These are phyloP conservation scores for Pharnaceum exiguum DNA, from an alignment of 148 eudicot species.

Conservation along the genomic window DNA sequence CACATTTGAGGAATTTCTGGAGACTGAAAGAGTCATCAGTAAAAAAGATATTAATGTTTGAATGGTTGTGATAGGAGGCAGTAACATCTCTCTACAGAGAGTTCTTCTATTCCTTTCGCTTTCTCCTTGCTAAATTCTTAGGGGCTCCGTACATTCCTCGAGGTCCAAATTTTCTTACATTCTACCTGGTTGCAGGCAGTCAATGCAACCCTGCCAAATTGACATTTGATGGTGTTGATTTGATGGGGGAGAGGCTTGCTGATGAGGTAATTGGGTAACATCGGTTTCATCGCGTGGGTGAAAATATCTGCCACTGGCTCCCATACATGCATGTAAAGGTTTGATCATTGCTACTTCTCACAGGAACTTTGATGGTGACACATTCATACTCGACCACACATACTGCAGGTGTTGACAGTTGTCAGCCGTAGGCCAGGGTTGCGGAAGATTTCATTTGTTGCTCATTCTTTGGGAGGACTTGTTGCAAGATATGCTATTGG, in stretches of 20 bases:
- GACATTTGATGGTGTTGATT: conserved; percentile 93
- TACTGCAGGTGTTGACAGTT: conserved; percentile 66
- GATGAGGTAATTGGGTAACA: conserved; percentile 66
- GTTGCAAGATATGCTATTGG: conserved; percentile 89
- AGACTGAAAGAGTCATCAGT: too few species aligned
- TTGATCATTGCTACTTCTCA: conserved; percentile 16
- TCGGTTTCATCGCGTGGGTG: conserved; percentile 16
- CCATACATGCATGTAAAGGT: conserved; percentile 3
- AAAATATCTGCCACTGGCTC: background rate
- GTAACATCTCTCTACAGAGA: background rate
- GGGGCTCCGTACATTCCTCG: background rate
- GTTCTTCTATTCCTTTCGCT: too few species aligned
- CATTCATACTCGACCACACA: conserved; percentile 1
- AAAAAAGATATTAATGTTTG: too few species aligned
- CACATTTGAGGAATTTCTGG: too few species aligned
- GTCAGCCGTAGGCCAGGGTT: conserved; percentile 55
- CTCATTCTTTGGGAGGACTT: conserved; percentile 92
- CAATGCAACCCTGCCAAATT: conserved; percentile 60
- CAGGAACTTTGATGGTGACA: conserved; percentile 21
- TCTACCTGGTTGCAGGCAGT: conserved; percentile 50
- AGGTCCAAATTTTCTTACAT: background rate
- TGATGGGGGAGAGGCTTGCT: conserved; percentile 91
- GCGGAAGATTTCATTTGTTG: conserved; percentile 77
- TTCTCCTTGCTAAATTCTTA: too few species aligned
- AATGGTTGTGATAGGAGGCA: background rate